Conservation (phyloP, 1,284 basidiomycete genomes). For the Ganoderma boninense region DNA sequence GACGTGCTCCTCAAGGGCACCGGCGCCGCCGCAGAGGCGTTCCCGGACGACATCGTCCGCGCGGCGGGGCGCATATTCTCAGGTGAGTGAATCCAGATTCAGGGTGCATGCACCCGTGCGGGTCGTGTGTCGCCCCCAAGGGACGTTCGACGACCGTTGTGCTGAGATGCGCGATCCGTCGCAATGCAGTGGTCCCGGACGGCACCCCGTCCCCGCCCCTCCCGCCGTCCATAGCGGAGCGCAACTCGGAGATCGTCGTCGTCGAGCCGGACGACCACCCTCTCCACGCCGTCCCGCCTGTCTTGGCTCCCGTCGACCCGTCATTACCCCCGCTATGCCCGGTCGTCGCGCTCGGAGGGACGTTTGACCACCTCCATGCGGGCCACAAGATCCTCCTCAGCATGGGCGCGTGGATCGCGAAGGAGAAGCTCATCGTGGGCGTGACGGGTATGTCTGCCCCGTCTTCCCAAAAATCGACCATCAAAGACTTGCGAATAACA, state of each 20-base stretch:
- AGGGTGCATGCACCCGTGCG: too few relatives aligned
- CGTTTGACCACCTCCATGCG: conserved; percentile 97
- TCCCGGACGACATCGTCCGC: conserved; percentile 46
- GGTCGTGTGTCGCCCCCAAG: too few relatives aligned
- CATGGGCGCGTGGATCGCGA: conserved; percentile 87
- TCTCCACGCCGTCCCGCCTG: conserved; percentile 15
- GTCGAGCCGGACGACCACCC: conserved; percentile 31
- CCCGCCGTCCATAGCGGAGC: conserved; percentile 19
- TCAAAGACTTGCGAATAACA: not conserved
- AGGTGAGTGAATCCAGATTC: conserved; percentile 28
- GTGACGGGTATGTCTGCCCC: conserved; percentile 69
- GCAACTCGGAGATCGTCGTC: conserved; percentile 25
- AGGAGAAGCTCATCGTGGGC: conserved; percentile 87
- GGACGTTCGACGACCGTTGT: not conserved
- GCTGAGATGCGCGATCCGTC: not conserved
- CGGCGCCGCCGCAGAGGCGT: conserved; percentile 43
- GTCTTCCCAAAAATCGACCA: too few relatives aligned
- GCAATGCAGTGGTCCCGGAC: conserved; percentile 23
- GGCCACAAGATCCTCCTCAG: conserved; percentile 98
- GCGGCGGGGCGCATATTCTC: conserved; percentile 39
- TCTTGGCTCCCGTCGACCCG: conserved; percentile 23
- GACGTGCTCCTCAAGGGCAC: conserved; percentile 69
- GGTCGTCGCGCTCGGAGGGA: conserved; percentile 77
- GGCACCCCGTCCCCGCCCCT: conserved; percentile 21
- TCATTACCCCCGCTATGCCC: conserved; percentile 40